phyloP scores from a whole-genome alignment of 169 alveolate genomes.

The Haemoproteus tartakovskyi region DNA sequence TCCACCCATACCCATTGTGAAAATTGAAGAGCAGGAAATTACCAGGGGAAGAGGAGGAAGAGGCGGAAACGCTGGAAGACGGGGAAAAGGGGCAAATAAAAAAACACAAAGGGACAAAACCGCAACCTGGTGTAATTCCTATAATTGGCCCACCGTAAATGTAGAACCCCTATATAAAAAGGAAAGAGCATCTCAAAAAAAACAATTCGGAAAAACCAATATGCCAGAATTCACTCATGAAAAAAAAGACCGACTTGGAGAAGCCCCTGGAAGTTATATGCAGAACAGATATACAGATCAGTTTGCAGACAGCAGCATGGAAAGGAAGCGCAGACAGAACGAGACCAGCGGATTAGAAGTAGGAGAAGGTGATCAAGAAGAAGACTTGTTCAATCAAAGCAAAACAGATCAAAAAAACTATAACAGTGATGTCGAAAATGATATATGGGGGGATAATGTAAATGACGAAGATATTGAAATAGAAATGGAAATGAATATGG shows the following conservation, averaged over 20 bases:
- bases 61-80: background rate
- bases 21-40: background rate
- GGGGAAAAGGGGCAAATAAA: background rate
- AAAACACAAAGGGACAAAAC: background rate
- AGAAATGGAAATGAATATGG: constrained; percentile 19
- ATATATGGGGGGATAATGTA: constrained; percentile 65
- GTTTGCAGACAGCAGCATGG: constrained; percentile 50
- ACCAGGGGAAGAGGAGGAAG: background rate
- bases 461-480: constrained; percentile 51
- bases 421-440: constrained; percentile 67
- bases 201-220: background rate
- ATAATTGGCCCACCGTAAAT: constrained; percentile 49
- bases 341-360: constrained; percentile 37
- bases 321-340: too few relatives aligned
- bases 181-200: background rate
- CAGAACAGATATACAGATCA: constrained; percentile 26
- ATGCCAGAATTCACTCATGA: background rate
- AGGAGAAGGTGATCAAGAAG: constrained; percentile 4
- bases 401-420: constrained; percentile 19
- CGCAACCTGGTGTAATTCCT: constrained; percentile 21
- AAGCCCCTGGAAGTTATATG: constrained; percentile 64
- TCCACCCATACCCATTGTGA: constrained; percentile 52
- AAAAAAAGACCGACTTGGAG: constrained; percentile 15
- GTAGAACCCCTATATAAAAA: background rate
- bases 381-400: background rate